A percentile compares a stretch with the other conserved stretches of the same genome.
Evolutionary conservation across 495 filamentous ascomycete species (phyloP).

Genomic region (Aspergillus hancockii): DNA sequence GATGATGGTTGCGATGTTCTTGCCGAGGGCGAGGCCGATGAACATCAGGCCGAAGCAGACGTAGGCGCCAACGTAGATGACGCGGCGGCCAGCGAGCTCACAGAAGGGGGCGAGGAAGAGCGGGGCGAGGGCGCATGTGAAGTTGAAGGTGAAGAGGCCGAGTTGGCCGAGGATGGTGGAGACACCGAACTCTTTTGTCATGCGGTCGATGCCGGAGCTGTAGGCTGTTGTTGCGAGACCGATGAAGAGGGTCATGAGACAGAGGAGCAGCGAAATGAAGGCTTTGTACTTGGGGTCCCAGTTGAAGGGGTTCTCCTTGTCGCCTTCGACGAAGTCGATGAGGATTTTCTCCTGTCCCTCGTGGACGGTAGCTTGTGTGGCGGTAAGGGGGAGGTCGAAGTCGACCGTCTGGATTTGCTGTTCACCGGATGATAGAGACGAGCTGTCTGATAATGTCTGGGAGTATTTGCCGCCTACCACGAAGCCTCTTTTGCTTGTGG

Average conservation of each 20-base stretch:
- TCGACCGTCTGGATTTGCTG: constrained; percentile 39
- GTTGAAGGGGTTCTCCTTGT: constrained; percentile 50
- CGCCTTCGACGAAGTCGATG: constrained; percentile 39
- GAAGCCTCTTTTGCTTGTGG: constrained; percentile 22
- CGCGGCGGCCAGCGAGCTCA: constrained; percentile 41
- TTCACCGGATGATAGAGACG: constrained; percentile 16
- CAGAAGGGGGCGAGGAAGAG: constrained; percentile 49
- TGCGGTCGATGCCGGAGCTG: constrained; percentile 41
- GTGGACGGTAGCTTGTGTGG: constrained; percentile 31
- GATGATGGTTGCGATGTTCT: constrained; percentile 70
- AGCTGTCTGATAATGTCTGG: constrained; percentile 22
- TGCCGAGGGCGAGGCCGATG: constrained; percentile 43
- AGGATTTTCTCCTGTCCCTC: constrained; percentile 36
- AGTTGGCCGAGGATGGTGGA: constrained; percentile 39
- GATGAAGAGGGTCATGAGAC: constrained; percentile 50
- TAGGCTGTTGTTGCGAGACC: constrained; percentile 51
- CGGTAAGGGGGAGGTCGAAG: constrained; percentile 43
- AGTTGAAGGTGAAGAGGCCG: constrained; percentile 47
- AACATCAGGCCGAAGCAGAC: constrained; percentile 43
- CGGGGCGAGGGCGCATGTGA: constrained; percentile 42
- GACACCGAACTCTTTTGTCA: constrained; percentile 39
- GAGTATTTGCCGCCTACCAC: constrained; percentile 40
- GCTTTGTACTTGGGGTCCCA: constrained; percentile 39
- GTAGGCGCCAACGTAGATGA: constrained; percentile 42
- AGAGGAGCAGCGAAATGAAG: constrained; percentile 44